Conservation (phyloP, 371 early-diverging fungal species). For the Syncephalastrum contaminatum region DNA sequence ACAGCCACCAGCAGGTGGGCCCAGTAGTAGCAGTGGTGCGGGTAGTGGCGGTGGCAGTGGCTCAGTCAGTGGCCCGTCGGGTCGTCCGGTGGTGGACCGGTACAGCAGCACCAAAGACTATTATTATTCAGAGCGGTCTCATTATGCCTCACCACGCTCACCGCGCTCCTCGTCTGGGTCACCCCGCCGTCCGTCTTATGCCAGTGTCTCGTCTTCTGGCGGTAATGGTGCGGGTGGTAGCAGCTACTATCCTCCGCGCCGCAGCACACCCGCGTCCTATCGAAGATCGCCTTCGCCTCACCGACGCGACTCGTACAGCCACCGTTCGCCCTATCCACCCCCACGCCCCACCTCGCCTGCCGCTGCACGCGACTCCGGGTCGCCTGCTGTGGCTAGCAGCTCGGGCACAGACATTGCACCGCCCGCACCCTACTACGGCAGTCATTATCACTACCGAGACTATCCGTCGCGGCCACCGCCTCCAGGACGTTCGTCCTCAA, state of each 20-base stretch:
- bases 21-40: slow-evolving; percentile 4
- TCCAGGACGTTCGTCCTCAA: slow-evolving; percentile 4
- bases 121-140: slow-evolving; percentile 20
- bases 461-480: neutral
- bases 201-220: too few species aligned
- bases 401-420: too few species aligned
- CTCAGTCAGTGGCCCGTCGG: neutral
- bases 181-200: slow-evolving; percentile 34
- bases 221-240: neutral
- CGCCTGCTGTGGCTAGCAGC: neutral
- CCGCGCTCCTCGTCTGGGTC: slow-evolving; percentile 34
- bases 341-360: slow-evolving; percentile 5
- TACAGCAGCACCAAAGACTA: slow-evolving; percentile 5
- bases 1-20: neutral
- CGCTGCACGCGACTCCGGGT: neutral
- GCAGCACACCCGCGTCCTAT: slow-evolving; percentile 17
- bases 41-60: slow-evolving; percentile 10
- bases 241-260: slow-evolving; percentile 27
- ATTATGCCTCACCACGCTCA: slow-evolving; percentile 17
- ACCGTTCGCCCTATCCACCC: slow-evolving; percentile 15
- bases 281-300: slow-evolving; percentile 33
- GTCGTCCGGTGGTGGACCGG: slow-evolving; percentile 6
- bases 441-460: too few species aligned
- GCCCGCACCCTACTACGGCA: too few species aligned
- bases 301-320: slow-evolving; percentile 34